These are phyloP conservation scores for Suaeda aralocaspica DNA, from an alignment of 148 eudicot species.

Conservation along the genomic window DNA sequence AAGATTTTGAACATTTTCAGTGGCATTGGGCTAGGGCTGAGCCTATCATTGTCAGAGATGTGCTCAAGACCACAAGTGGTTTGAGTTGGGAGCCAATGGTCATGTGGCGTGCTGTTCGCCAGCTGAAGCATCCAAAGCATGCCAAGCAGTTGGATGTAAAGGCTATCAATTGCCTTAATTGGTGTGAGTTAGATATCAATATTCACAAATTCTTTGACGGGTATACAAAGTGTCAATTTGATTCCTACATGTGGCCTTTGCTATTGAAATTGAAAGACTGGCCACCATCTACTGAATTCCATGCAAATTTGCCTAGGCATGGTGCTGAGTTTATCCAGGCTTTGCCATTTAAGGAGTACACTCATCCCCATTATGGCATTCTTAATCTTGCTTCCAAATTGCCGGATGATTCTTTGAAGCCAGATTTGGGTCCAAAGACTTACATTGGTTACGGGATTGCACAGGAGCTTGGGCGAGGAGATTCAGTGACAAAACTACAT, in stretches of 20 bases:
- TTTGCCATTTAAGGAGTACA: slow-evolving; percentile 72
- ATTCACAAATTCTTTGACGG: slow-evolving; percentile 53
- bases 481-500: slow-evolving; percentile 72
- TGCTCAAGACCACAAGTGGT: slow-evolving; percentile 45
- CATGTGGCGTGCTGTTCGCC: slow-evolving; percentile 60
- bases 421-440: slow-evolving; percentile 75
- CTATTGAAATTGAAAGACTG: slow-evolving; percentile 68
- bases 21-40: slow-evolving; percentile 53
- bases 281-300: slow-evolving; percentile 60
- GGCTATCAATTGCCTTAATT: slow-evolving; percentile 49
- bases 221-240: slow-evolving; percentile 40
- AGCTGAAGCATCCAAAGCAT: slow-evolving; percentile 32
- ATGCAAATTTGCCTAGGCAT: slow-evolving; percentile 53
- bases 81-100: slow-evolving; percentile 75
- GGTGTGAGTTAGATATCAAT: slow-evolving; percentile 53
- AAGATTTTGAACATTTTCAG: slow-evolving; percentile 45
- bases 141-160: slow-evolving; percentile 32
- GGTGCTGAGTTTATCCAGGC: slow-evolving; percentile 56
- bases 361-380: slow-evolving; percentile 48
- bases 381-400: slow-evolving; percentile 56
- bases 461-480: slow-evolving; percentile 75
- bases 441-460: slow-evolving; percentile 63
- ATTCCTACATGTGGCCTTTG: slow-evolving; percentile 41
- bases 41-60: slow-evolving; percentile 50
- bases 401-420: slow-evolving; percentile 41